Base-by-base conservation (phyloP, 208 protist genomes). In the Trypanosoma theileri region DNA sequence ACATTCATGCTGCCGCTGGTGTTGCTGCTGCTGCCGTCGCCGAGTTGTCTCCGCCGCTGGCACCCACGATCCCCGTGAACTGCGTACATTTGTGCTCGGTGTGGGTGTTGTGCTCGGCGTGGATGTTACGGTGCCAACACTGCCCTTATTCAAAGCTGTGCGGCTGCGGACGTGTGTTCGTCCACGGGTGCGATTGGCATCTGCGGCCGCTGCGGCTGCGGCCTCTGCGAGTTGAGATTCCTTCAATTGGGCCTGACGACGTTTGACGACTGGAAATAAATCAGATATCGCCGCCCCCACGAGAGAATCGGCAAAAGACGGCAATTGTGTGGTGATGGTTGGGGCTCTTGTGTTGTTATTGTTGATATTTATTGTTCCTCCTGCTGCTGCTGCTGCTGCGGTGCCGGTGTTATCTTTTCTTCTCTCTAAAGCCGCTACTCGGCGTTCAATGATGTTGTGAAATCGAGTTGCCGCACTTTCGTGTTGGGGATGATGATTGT, bases 231-330 rank as follows among this genome's bases (percentile, higher is more conserved):
- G 53, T 41, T 69, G 70, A 0, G 63, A 75, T 41, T 68, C 59
- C 35, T 65, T 61, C 26, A 75, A 31, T 31, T 59, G 62, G 2
- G 70, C 70, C 35, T 75, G 70, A 11, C 70, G 60, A 16, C 70
- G 70, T 46, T 63, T 59, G 7, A 75, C 70, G 22, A 56, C 70
- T 0, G 70, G 62, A 21, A 17, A 69, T 6, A 75, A 45, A 17
- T 66, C 62, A 1, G 61, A 65, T n/a, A 75, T 63, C 14, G 70
- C 70, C 12, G 70, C 70, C 19, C 70, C 70, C 12, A 75, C 70
- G 4, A 75, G 21, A 14, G 70, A 75, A 57, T 75, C 70, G 46
- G 62, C 70, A 64, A 75, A 75, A 16, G 50, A 51, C 22, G 69
- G 69, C 21, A 73, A 24, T 19, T 16, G 14, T 14, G 50, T 31